Percentiles rank a stretch among this genome's conserved stretches.
Conservation (phyloP, 768 basidiomycete species). For the Coprinopsis sp. region DNA sequence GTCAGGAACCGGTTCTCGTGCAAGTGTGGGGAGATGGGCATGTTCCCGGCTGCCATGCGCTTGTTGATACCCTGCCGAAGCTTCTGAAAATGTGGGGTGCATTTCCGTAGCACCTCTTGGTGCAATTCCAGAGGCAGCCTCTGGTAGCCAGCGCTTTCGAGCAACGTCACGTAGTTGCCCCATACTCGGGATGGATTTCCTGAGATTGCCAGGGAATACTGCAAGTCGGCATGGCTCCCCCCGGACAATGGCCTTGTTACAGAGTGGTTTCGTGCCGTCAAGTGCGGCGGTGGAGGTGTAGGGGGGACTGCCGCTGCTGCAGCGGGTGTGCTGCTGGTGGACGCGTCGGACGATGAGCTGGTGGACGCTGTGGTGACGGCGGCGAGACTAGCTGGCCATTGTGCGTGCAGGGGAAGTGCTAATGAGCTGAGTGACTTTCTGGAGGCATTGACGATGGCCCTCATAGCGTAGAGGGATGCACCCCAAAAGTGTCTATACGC, state of each 20-base stretch:
- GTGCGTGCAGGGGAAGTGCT: background rate
- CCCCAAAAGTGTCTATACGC: too few species aligned
- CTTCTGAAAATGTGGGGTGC: slow-evolving; percentile 43
- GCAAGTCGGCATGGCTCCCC: slow-evolving; percentile 20
- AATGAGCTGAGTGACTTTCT: slow-evolving; percentile 2
- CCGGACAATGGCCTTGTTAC: too few species aligned
- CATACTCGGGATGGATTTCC: slow-evolving; percentile 53
- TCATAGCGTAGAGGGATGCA: slow-evolving; percentile 3
- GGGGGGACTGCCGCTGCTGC: too few species aligned
- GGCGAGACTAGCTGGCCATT: background rate
- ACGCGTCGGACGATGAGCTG: background rate
- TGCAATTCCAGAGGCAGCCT: slow-evolving; percentile 61
- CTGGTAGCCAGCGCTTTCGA: slow-evolving; percentile 43
- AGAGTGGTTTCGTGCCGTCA: too few species aligned
- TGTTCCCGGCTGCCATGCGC: slow-evolving; percentile 34
- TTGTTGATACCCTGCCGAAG: slow-evolving; percentile 43
- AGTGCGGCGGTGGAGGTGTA: too few species aligned
- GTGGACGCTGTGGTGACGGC: background rate
- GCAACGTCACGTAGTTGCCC: slow-evolving; percentile 56
- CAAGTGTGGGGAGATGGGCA: slow-evolving; percentile 38
- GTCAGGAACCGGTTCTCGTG: slow-evolving; percentile 66
- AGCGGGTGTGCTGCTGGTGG: too few species aligned
- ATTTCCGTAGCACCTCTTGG: slow-evolving; percentile 64
- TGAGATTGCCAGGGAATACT: slow-evolving; percentile 26
- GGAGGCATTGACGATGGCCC: slow-evolving; percentile 5